Evolutionary conservation across 164 flowering plant genomes (phyloP).

Genomic region (Stephania yunnanensis): DNA sequence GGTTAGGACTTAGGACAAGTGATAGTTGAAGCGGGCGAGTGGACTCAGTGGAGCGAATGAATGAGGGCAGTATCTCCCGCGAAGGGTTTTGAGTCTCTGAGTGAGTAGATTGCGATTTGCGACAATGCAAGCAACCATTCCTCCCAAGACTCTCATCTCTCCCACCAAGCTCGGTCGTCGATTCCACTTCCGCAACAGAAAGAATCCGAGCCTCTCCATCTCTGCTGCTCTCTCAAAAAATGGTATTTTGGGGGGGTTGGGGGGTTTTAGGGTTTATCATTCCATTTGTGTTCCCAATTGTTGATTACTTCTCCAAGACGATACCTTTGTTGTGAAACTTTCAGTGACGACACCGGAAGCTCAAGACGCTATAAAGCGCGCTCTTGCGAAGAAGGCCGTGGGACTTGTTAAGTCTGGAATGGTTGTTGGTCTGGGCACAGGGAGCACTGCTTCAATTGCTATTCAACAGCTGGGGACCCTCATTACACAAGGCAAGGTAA

Average conservation of each 20-base stretch:
- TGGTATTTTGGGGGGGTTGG: constrained; percentile 4
- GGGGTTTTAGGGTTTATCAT: no score
- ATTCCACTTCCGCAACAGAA: constrained; percentile 4
- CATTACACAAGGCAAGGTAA: constrained; percentile 23
- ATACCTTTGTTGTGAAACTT: not conserved
- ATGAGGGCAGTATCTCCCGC: no score
- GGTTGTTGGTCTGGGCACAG: constrained; percentile 30
- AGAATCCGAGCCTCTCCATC: constrained; percentile 13
- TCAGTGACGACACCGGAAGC: constrained; percentile 19
- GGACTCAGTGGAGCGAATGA: no score
- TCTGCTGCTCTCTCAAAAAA: constrained; percentile 14
- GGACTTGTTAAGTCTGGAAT: constrained; percentile 28
- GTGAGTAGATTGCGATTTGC: no score
- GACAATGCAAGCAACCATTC: constrained; percentile 21
- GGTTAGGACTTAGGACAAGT: no score
- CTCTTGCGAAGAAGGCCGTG: constrained; percentile 25
- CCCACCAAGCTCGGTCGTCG: constrained; percentile 3
- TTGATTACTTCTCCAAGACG: no score
- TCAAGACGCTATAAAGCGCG: constrained; percentile 28
- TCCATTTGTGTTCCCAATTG: no score
- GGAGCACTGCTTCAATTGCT: constrained; percentile 30
- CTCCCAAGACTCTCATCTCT: constrained; percentile 8
- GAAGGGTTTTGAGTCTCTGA: no score
- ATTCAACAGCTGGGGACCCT: constrained; percentile 26
- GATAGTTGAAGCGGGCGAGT: no score